Evolutionary conservation across 352 stramenopile species (phyloP).

Genomic region (Phytophthora citricola): DNA sequence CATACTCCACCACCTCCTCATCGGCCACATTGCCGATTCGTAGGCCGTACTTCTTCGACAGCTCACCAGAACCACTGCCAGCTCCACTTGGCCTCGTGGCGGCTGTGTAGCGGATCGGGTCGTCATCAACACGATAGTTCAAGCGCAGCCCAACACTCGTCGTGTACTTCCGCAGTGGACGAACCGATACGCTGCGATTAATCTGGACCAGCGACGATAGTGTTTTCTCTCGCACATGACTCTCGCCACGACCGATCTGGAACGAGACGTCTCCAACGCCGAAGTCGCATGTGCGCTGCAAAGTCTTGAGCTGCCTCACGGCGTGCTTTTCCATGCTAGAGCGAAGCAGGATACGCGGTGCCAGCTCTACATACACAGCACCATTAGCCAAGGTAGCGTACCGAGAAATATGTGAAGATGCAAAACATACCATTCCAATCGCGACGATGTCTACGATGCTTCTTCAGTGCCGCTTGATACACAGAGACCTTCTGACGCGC

Average conservation of each 20-base stretch:
- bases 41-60: constrained; percentile 27
- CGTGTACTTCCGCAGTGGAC: constrained; percentile 33
- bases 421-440: constrained; percentile 20
- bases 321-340: constrained; percentile 18
- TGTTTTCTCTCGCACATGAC: constrained; percentile 15
- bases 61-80: constrained; percentile 37
- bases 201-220: constrained; percentile 27
- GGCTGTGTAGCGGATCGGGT: constrained; percentile 64
- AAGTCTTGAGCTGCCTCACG: constrained; percentile 15
- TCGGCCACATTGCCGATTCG: constrained; percentile 31
- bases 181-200: constrained; percentile 22
- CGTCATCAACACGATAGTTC: constrained; percentile 58
- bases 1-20: constrained; percentile 50
- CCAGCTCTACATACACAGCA: neutral
- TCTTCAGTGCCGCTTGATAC: constrained; percentile 27
- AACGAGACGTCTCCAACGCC: constrained; percentile 14
- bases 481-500: constrained; percentile 29
- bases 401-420: neutral
- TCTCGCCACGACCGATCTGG: constrained; percentile 24
- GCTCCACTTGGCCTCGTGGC: constrained; percentile 42
- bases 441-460: constrained; percentile 2
- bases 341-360: constrained; percentile 12
- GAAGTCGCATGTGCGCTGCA: neutral
- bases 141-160: constrained; percentile 51
- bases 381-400: neutral